Base-by-base conservation (phyloP, 2,329 filamentous ascomycete genomes). In the Sphaerostilbella broomeana region DNA sequence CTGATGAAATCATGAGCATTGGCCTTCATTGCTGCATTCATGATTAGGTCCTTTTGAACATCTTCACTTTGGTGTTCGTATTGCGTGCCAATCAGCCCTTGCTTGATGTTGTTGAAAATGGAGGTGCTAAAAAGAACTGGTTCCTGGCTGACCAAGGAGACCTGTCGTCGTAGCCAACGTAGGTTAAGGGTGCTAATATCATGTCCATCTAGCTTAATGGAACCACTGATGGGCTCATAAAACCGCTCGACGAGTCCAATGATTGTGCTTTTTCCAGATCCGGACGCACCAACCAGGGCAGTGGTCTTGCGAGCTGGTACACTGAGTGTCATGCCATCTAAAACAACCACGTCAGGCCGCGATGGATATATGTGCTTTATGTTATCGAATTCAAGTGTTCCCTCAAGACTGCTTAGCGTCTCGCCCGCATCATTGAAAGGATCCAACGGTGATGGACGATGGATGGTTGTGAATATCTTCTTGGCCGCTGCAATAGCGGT, bases 211-310 rank as follows among this genome's bases (percentile, higher is more conserved):
- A 68, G 49, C 5, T 44, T 43, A n/a, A 71, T 59, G 2, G 42
- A 36, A 1, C 68, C 69, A 1, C 59, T 53, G 1, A 58, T 56
- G 1, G 69, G 63, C 20, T 70, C 63, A 50, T 77, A 80, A 55
- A 75, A 78, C 2, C 75, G 56, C 49, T 74, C 69, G 1, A 75
- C 44, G 4, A 77, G 51, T 2, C 63, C 65, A 0, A 74, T 59
- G 4, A 73, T 59, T 1, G 69, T 73, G 22, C 65, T 70, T 40
- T 75, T 75, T 1, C 70, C 70, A n/a, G 57, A 67, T 0, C 73
- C 73, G 20, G 68, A 72, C 3, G 67, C 61, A 0, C 73, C 73
- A 1, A 77, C 72, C 21, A 77, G 61, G 6, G 73, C 73, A 0
- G 72, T 75, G 34, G 61, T 59, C 46, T 68, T 62, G 25, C 57